Conservation (phyloP, 768 basidiomycete genomes). For the Mycena crocata region DNA sequence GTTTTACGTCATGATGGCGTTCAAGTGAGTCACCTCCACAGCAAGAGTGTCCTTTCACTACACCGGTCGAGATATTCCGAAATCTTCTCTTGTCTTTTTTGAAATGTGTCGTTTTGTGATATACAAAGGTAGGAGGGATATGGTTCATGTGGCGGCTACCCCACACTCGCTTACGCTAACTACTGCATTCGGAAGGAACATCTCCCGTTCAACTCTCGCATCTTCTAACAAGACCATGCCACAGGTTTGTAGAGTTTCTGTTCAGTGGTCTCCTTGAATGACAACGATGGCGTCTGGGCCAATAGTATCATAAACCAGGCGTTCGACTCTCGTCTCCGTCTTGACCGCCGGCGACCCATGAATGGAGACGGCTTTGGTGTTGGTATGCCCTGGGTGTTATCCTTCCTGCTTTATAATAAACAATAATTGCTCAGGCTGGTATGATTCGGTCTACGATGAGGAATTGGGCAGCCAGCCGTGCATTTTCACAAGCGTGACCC, state of each 20-base stretch:
- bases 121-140: slow-evolving; percentile 66
- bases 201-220: slow-evolving; percentile 93
- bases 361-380: slow-evolving; percentile 98
- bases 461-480: slow-evolving; percentile 91
- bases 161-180: not conserved
- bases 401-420: not conserved
- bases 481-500: slow-evolving; percentile 95
- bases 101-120: slow-evolving; percentile 91
- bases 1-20: slow-evolving; percentile 24
- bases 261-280: too few species aligned
- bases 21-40: slow-evolving; percentile 7
- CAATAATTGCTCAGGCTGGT: slow-evolving; percentile 76
- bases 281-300: too few species aligned
- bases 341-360: slow-evolving; percentile 86
- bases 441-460: slow-evolving; percentile 86
- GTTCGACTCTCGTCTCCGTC: slow-evolving; percentile 90
- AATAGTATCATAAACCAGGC: too few species aligned
- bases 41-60: too few species aligned
- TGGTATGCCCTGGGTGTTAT: slow-evolving; percentile 58
- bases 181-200: slow-evolving; percentile 59
- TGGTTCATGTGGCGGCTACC: too few species aligned
- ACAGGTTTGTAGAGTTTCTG: slow-evolving; percentile 99
- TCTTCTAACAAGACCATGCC: slow-evolving; percentile 93
- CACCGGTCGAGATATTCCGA: too few species aligned
- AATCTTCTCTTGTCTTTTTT: not conserved